phyloP scores from a whole-genome alignment of 148 eudicot species.

The Vaccinium darrowii region DNA sequence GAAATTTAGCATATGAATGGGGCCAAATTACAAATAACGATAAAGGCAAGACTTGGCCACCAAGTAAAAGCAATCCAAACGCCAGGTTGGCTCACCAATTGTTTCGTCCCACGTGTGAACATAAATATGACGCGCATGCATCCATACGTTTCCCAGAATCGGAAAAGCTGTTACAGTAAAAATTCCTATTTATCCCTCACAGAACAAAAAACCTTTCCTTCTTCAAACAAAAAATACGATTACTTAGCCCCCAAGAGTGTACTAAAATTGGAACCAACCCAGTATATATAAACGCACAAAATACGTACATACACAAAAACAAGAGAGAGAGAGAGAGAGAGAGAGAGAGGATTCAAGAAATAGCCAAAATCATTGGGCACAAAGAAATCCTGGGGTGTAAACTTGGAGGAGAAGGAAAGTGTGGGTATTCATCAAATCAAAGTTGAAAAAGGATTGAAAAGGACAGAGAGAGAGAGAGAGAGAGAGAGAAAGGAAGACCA shows the following conservation, averaged over 20 bases:
- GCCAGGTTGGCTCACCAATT: not conserved
- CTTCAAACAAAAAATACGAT: not conserved
- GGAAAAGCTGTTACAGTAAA: not conserved
- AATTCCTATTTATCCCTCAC: not conserved
- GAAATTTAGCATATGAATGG: not conserved
- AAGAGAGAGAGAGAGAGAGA: not conserved
- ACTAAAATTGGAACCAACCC: not conserved
- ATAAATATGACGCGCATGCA: not conserved
- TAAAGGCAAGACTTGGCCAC: not conserved
- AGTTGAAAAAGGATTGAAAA: not conserved
- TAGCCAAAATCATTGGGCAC: not conserved
- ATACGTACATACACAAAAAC: not conserved
- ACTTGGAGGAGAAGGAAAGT: not conserved
- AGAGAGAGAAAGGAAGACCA: not conserved
- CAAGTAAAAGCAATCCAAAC: not conserved
- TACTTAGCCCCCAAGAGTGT: conserved; percentile 16
- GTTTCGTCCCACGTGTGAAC: not conserved
- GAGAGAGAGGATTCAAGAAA: not conserved
- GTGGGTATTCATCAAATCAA: no score
- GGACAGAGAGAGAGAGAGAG: not conserved
- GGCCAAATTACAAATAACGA: not conserved
- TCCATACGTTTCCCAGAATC: not conserved
- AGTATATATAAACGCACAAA: not conserved
- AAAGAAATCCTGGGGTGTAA: not conserved
- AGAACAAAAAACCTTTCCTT: not conserved